A percentile compares a stretch with the other conserved stretches of the same genome.
These are phyloP conservation scores for Immersiporthe knoxdaviesiana DNA, from an alignment of 2,329 filamentous ascomycete species.

Conservation along the genomic window DNA sequence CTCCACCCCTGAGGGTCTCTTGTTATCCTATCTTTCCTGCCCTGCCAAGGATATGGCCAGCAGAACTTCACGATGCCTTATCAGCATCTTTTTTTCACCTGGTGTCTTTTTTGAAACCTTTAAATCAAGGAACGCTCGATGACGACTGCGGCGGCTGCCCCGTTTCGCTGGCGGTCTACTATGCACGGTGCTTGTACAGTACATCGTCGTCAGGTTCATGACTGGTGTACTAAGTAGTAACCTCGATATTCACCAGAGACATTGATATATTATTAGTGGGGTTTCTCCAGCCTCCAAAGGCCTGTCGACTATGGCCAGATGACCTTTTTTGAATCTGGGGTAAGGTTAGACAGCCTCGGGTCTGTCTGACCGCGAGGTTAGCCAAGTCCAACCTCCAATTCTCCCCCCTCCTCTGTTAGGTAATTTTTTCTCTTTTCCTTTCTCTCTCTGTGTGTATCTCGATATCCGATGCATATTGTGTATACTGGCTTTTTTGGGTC, in stretches of 20 bases:
- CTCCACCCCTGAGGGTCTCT: slow-evolving; percentile 17
- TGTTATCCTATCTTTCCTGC: slow-evolving; percentile 22
- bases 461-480: neutral
- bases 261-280: slow-evolving; percentile 9
- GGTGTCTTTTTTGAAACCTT: too few species aligned
- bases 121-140: slow-evolving; percentile 12
- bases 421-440: neutral
- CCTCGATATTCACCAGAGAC: neutral
- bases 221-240: neutral
- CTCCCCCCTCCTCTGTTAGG: neutral
- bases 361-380: slow-evolving; percentile 20
- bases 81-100: neutral
- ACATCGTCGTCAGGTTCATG: slow-evolving; percentile 11
- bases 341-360: slow-evolving; percentile 19
- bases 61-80: slow-evolving; percentile 9
- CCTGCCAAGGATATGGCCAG: neutral
- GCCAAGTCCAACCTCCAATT: slow-evolving; percentile 20
- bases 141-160: neutral
- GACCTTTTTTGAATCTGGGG: slow-evolving; percentile 26
- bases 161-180: neutral
- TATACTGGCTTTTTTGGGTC: neutral
- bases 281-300: slow-evolving; percentile 15
- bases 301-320: slow-evolving; percentile 20
- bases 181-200: slow-evolving; percentile 14
- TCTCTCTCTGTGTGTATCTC: neutral